These are phyloP conservation scores for Globomyces pollinis-pini DNA, from an alignment of 192 early-diverging fungal genomes.

Conservation along the genomic window DNA sequence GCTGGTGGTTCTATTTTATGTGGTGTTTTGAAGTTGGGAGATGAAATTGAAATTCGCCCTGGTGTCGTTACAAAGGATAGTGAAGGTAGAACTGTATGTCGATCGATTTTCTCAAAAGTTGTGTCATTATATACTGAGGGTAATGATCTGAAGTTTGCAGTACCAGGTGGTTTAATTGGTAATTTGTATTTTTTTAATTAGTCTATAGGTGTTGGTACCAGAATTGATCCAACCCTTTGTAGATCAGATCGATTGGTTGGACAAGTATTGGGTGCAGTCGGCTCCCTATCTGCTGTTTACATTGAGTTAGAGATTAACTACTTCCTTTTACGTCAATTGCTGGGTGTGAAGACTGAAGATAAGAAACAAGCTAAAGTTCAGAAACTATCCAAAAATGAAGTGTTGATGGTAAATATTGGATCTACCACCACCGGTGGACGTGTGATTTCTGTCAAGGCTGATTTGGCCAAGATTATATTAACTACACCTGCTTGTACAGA, in stretches of 20 bases:
- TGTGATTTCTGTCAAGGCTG: constrained; percentile 86
- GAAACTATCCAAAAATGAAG: constrained; percentile 88
- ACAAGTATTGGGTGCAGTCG: constrained; percentile 86
- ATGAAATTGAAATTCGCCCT: constrained; percentile 94
- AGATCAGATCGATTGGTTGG: constrained; percentile 94
- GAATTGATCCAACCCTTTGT: constrained; percentile 91
- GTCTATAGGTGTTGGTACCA: constrained; percentile 76
- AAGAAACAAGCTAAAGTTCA: constrained; percentile 97
- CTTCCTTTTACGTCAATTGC: constrained; percentile 88
- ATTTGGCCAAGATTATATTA: constrained; percentile 89
- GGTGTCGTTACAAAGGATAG: constrained; percentile 86
- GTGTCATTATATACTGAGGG: constrained; percentile 78
- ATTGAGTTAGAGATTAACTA: constrained; percentile 95
- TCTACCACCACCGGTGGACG: constrained; percentile 90
- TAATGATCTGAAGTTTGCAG: constrained; percentile 92
- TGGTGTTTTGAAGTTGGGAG: constrained; percentile 81
- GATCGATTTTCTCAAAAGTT: constrained; percentile 85
- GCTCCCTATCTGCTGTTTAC: constrained; percentile 88
- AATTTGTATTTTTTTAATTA: background rate
- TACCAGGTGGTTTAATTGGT: constrained; percentile 98
- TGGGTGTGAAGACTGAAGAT: constrained; percentile 95
- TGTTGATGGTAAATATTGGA: constrained; percentile 95
- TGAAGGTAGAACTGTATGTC: constrained; percentile 71
- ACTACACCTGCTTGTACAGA: constrained; percentile 91
- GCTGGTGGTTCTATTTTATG: constrained; percentile 93